Percentiles rank a stretch among this genome's conserved stretches.
phyloP scores from a whole-genome alignment of 306 rosid genomes.

The Citrullus mucosospermus region DNA sequence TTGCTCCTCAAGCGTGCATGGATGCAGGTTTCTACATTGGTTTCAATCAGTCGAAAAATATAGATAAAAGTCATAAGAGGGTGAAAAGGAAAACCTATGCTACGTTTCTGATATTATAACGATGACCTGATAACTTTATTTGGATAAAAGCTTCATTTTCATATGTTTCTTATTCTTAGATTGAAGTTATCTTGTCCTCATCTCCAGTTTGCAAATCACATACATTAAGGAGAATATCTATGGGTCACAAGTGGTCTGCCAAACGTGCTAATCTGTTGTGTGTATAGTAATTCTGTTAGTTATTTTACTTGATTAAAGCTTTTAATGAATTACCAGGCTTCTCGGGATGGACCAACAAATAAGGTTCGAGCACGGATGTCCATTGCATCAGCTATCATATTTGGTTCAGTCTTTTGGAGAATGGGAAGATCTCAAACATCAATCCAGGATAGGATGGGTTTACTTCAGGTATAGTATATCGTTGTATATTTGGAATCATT shows the following conservation, averaged over 20 bases:
- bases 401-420: slow-evolving; percentile 94
- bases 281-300: slow-evolving; percentile 15
- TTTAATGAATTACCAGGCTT: slow-evolving; percentile 43
- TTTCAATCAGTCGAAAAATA: neutral
- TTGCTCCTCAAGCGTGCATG: slow-evolving; percentile 91
- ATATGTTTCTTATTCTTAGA: neutral
- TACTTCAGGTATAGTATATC: slow-evolving; percentile 75
- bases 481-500: slow-evolving; percentile 7
- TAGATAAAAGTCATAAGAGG: neutral
- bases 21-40: slow-evolving; percentile 58
- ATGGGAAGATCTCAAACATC: slow-evolving; percentile 96
- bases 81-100: neutral
- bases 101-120: neutral
- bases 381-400: slow-evolving; percentile 71
- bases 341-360: slow-evolving; percentile 86
- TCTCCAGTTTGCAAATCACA: neutral
- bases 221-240: neutral
- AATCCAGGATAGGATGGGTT: slow-evolving; percentile 94
- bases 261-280: neutral
- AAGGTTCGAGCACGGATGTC: slow-evolving; percentile 91
- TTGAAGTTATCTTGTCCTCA: neutral
- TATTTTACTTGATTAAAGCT: slow-evolving; percentile 15
- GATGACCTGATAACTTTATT: neutral
- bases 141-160: neutral
- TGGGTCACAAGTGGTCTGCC: neutral